A percentile compares a stretch with the other conserved stretches of the same genome.
Conservation (phyloP, 768 basidiomycete species). For the Boletus sp. region DNA sequence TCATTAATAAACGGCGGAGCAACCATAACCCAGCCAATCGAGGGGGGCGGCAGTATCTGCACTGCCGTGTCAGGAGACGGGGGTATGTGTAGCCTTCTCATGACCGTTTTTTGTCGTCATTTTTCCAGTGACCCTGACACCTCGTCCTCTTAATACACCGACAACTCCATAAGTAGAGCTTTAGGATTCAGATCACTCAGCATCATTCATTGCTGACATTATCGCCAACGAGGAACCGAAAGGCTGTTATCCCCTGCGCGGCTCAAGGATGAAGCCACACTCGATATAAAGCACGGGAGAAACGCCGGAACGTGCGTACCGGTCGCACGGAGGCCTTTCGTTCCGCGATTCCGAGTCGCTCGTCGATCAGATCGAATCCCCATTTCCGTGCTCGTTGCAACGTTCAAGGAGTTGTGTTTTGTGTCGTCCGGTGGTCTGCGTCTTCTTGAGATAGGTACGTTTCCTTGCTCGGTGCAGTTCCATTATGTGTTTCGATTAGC, state of each 20-base stretch:
- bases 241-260: background rate
- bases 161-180: background rate
- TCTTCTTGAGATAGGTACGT: background rate
- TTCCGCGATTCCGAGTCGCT: background rate
- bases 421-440: background rate
- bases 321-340: background rate
- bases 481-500: background rate
- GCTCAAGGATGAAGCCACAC: slow-evolving; percentile 15
- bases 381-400: background rate
- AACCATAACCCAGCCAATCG: slow-evolving; percentile 7
- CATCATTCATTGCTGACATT: background rate
- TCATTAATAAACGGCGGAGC: background rate
- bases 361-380: background rate
- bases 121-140: background rate
- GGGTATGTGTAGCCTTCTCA: background rate
- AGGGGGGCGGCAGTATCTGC: background rate
- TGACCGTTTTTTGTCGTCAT: background rate
- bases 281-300: slow-evolving; percentile 9
- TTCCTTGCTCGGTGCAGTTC: background rate
- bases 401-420: background rate
- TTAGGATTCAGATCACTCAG: background rate
- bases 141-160: background rate
- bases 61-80: background rate
- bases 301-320: background rate
- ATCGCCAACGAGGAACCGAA: background rate